Evolutionary conservation across 257 asterid species (phyloP).

Genomic region (Solanum lycopersicoides): DNA sequence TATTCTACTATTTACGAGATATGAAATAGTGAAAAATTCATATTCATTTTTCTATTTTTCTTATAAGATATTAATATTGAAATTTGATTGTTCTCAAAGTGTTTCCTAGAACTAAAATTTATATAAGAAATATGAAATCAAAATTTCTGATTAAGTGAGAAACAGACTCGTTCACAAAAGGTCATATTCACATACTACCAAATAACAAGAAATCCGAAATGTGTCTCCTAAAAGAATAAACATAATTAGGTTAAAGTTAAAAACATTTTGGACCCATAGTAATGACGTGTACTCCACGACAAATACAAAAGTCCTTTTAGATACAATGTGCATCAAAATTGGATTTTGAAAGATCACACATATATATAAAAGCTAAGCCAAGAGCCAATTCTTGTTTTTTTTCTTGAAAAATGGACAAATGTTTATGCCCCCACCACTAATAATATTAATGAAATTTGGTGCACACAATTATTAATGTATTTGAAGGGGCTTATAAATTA

Average conservation of each 20-base stretch:
- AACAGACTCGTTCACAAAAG: rapidly evolving
- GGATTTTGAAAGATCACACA: neutral
- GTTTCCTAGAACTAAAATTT: no score
- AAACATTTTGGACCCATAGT: neutral
- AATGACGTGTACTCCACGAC: constrained; percentile 34
- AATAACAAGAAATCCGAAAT: neutral
- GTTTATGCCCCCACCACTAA: constrained; percentile 11
- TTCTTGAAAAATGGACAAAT: neutral
- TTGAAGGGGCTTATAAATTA: neutral
- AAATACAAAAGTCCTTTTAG: neutral
- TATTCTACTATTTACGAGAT: neutral
- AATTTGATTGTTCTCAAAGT: rapidly evolving
- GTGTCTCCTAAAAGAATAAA: neutral
- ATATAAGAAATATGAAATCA: rapidly evolving
- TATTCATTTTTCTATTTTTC: no score
- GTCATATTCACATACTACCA: neutral
- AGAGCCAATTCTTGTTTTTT: neutral
- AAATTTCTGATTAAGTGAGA: no score
- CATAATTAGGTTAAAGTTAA: neutral
- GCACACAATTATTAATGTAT: constrained; percentile 14
- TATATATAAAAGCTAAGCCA: neutral
- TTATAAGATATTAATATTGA: no score
- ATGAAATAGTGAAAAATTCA: neutral
- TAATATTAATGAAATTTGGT: neutral
- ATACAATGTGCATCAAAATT: neutral